These are phyloP conservation scores for Eucalyptus cloeziana DNA, from an alignment of 345 rosid genomes.

Conservation along the genomic window DNA sequence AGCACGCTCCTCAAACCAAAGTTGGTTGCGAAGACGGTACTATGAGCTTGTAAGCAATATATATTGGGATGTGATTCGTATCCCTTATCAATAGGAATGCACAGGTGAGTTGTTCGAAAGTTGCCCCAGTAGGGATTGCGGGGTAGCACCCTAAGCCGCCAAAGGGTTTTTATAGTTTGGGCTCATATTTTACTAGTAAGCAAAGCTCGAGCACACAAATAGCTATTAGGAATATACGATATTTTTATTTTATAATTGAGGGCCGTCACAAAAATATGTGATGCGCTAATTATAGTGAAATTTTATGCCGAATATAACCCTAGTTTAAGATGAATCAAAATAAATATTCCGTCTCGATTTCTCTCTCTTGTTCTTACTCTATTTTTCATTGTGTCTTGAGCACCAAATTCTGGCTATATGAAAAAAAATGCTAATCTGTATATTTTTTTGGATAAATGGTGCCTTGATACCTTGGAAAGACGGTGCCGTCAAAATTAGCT, in stretches of 20 bases:
- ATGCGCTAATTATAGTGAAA: accelerated
- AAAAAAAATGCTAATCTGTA: neutral
- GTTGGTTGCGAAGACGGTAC: accelerated
- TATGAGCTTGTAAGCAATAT: neutral
- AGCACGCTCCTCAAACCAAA: accelerated
- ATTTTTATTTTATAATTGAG: neutral
- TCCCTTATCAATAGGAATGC: too few relatives aligned
- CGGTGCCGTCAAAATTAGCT: neutral
- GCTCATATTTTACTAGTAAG: neutral
- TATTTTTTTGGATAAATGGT: neutral
- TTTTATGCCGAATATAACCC: accelerated
- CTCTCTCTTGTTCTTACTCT: neutral
- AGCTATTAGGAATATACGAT: too few relatives aligned
- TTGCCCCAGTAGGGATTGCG: accelerated
- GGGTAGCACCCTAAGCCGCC: accelerated
- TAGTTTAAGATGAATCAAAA: too few relatives aligned
- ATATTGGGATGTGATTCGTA: accelerated
- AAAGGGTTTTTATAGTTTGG: accelerated
- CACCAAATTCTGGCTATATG: accelerated
- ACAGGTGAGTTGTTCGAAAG: accelerated
- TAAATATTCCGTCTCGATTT: accelerated
- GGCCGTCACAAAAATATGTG: neutral
- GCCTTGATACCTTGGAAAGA: neutral
- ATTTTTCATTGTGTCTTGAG: neutral
- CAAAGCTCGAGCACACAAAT: accelerated